A percentile compares a stretch with the other conserved stretches of the same genome.
Conservation (phyloP, 2,329 filamentous ascomycete genomes). For the Pseudogymnoascus sp. region DNA sequence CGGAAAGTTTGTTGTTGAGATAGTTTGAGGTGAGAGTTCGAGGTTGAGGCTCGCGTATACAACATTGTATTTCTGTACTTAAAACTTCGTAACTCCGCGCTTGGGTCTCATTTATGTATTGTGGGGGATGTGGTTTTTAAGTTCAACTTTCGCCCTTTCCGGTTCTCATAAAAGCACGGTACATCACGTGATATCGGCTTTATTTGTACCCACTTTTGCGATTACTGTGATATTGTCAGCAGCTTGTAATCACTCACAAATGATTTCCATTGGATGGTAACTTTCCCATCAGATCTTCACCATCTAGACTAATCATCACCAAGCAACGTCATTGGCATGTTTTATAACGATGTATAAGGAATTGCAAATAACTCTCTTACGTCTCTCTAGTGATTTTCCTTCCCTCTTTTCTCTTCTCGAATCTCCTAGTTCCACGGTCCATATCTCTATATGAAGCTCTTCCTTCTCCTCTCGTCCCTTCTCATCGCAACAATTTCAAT, state of each 20-base stretch:
- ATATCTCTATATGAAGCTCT: conserved; percentile 27
- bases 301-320: conserved; percentile 3
- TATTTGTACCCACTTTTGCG: not conserved
- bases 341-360: conserved; percentile 2
- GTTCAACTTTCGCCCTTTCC: too few species aligned
- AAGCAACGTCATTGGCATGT: not conserved
- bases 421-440: conserved; percentile 16
- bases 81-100: not conserved
- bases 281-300: not conserved
- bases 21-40: not conserved
- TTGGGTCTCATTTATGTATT: not conserved
- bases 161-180: not conserved
- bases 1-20: conserved; percentile 32
- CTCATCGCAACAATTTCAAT: conserved; percentile 27
- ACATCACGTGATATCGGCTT: not conserved
- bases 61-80: not conserved
- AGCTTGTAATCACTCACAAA: not conserved
- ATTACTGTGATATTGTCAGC: not conserved
- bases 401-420: conserved; percentile 21
- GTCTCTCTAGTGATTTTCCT: conserved; percentile 1
- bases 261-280: not conserved
- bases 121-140: not conserved
- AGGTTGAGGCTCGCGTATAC: not conserved
- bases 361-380: not conserved
- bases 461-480: conserved; percentile 24